Percentiles rank a stretch among this genome's conserved stretches.
Evolutionary conservation across 2,329 filamentous ascomycete genomes (phyloP).

Genomic region (Aspergillus transmontanensis): DNA sequence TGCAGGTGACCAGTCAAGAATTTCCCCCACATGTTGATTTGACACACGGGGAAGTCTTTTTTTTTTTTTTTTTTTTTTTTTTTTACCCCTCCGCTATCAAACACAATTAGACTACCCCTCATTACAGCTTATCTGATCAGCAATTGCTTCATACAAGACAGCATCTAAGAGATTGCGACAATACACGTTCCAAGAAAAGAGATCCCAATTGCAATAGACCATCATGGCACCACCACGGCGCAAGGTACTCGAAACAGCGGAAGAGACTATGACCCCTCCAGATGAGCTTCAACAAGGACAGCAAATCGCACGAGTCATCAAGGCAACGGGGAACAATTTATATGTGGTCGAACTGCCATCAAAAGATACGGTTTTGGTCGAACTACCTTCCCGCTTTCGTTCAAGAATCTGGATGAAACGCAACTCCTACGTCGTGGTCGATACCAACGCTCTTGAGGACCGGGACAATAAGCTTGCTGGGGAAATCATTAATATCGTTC

Average conservation of each 20-base stretch:
- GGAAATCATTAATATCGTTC: constrained; percentile 89
- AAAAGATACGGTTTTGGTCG: constrained; percentile 68
- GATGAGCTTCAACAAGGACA: constrained; percentile 53
- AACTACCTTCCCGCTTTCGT: constrained; percentile 82
- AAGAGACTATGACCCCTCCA: constrained; percentile 68
- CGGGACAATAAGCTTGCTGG: constrained; percentile 78
- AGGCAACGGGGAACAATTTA: constrained; percentile 84
- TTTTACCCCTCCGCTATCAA: background rate
- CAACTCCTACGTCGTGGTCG: constrained; percentile 82
- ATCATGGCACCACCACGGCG: constrained; percentile 75
- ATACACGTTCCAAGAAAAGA: background rate
- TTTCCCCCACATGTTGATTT: background rate
- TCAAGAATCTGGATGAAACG: constrained; percentile 93
- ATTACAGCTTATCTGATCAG: background rate
- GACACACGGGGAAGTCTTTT: background rate
- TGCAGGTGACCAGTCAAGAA: background rate
- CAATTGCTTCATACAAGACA: background rate
- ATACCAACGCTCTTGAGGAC: constrained; percentile 66
- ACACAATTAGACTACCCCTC: background rate
- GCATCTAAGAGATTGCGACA: constrained; percentile 6
- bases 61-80: background rate
- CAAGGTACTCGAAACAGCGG: constrained; percentile 73
- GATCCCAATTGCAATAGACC: constrained; percentile 58
- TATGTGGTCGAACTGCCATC: constrained; percentile 76
- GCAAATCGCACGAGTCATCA: constrained; percentile 74